phyloP scores from a whole-genome alignment of 371 early-diverging fungal genomes.

The Thermomucor indicae-seudaticae region DNA sequence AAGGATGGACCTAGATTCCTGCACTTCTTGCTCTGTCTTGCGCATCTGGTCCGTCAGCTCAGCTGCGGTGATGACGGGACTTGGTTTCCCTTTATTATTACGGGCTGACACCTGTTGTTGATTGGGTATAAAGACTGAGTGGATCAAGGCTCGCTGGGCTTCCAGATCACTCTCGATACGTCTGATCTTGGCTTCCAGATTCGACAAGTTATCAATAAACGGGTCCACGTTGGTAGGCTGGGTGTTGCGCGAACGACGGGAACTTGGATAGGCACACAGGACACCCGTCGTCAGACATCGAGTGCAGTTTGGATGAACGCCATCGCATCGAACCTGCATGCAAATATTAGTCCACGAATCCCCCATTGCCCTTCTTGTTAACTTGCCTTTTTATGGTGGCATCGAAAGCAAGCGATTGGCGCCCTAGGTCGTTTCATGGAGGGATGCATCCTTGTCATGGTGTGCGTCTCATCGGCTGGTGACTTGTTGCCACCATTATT shows the following conservation, averaged over 20 bases:
- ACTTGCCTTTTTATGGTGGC: slow-evolving; percentile 34
- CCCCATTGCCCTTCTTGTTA: too few relatives aligned
- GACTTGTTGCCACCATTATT: not conserved
- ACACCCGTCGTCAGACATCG: slow-evolving; percentile 35
- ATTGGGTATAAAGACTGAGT: slow-evolving; percentile 13
- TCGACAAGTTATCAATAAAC: slow-evolving; percentile 41
- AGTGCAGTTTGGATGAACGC: slow-evolving; percentile 37
- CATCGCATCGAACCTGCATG: slow-evolving; percentile 41
- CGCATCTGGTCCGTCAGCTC: slow-evolving; percentile 20
- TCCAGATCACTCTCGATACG: slow-evolving; percentile 38
- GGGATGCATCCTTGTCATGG: slow-evolving; percentile 16
- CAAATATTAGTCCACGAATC: not conserved
- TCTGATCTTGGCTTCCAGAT: slow-evolving; percentile 33
- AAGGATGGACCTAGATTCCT: slow-evolving; percentile 39
- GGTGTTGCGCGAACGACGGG: slow-evolving; percentile 37
- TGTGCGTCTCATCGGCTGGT: not conserved
- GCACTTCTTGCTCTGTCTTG: slow-evolving; percentile 41
- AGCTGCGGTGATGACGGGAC: not conserved
- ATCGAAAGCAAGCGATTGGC: slow-evolving; percentile 31
- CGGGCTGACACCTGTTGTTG: too few relatives aligned
- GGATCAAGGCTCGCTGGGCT: slow-evolving; percentile 23
- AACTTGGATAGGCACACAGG: slow-evolving; percentile 39
- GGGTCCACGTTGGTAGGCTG: slow-evolving; percentile 44
- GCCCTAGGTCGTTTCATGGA: slow-evolving; percentile 31
- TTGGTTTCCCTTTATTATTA: not conserved